A percentile compares a stretch with the other conserved stretches of the same genome.
Evolutionary conservation across 1,284 basidiomycete genomes (phyloP).

Genomic region (Austroboletus novae-zelandiae): DNA sequence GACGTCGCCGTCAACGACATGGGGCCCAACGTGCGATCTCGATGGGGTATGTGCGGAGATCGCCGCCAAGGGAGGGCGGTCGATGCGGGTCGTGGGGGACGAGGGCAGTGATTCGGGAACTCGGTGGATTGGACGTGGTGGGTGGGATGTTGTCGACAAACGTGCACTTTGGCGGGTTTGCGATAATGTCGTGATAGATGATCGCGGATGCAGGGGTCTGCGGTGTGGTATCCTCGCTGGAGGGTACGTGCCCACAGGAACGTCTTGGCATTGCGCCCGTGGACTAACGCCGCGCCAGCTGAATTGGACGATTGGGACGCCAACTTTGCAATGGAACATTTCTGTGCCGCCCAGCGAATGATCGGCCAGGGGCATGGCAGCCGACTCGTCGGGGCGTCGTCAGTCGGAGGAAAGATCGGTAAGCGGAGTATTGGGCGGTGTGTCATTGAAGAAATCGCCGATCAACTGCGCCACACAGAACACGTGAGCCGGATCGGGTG

Average conservation of each 20-base stretch:
- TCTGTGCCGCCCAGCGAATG: constrained; percentile 41
- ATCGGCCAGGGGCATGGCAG: constrained; percentile 42
- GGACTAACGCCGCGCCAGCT: background rate
- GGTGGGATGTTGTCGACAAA: background rate
- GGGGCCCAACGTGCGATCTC: constrained; percentile 26
- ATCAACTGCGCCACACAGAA: background rate
- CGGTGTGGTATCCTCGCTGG: constrained; percentile 3
- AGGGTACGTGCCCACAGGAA: constrained; percentile 7
- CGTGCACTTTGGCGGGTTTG: too few species aligned
- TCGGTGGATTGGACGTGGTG: constrained; percentile 17
- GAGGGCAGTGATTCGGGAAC: constrained; percentile 32
- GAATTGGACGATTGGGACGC: constrained; percentile 10
- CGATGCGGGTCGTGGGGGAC: constrained; percentile 25
- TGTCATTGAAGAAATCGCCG: background rate
- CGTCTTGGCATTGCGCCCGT: too few species aligned
- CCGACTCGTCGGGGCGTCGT: constrained; percentile 39
- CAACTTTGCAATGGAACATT: constrained; percentile 23
- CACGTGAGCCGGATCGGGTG: constrained; percentile 23
- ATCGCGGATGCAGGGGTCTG: constrained; percentile 25
- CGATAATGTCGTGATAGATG: constrained; percentile 11
- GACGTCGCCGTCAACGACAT: constrained; percentile 41
- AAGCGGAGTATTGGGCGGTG: background rate
- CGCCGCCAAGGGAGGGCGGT: constrained; percentile 26
- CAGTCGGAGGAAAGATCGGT: constrained; percentile 15
- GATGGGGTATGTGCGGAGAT: constrained; percentile 33